A percentile compares a stretch with the other conserved stretches of the same genome.
Conservation (phyloP, 257 asterid genomes). For the Solanum corneliomulleri region DNA sequence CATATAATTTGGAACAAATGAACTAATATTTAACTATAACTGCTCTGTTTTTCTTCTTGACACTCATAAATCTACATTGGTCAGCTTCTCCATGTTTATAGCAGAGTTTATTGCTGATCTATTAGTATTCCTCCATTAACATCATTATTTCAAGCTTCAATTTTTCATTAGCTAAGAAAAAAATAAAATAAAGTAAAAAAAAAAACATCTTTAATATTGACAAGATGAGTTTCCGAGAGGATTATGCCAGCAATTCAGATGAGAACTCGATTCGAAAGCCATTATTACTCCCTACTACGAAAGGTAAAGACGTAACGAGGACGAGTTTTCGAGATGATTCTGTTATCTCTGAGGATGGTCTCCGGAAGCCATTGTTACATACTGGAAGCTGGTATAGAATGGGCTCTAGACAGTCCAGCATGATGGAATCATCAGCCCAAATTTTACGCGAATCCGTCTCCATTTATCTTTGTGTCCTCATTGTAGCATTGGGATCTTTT, state of each 20-base stretch:
- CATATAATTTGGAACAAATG: no score
- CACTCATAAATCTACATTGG: background rate
- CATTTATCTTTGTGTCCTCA: slow-evolving; percentile 52
- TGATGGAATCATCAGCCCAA: slow-evolving; percentile 41
- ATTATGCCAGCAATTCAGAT: background rate
- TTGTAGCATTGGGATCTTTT: slow-evolving; percentile 75
- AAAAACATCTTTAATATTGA: background rate
- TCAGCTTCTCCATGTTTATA: background rate
- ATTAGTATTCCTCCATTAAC: background rate
- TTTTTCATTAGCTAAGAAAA: background rate
- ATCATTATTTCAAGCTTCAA: background rate
- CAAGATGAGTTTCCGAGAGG: background rate
- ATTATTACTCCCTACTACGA: background rate
- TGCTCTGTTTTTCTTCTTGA: background rate
- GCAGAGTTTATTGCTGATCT: background rate
- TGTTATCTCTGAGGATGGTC: slow-evolving; percentile 43
- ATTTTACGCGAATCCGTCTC: slow-evolving; percentile 53
- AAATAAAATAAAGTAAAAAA: no score
- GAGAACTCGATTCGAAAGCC: background rate
- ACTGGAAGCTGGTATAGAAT: slow-evolving; percentile 83
- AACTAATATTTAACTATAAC: no score
- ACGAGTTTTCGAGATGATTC: background rate
- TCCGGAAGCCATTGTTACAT: slow-evolving; percentile 61
- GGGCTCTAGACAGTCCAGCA: slow-evolving; percentile 54
- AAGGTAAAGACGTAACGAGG: background rate